phyloP scores from a whole-genome alignment of 139 green algal genomes.

The Picochlorum costavermella region DNA sequence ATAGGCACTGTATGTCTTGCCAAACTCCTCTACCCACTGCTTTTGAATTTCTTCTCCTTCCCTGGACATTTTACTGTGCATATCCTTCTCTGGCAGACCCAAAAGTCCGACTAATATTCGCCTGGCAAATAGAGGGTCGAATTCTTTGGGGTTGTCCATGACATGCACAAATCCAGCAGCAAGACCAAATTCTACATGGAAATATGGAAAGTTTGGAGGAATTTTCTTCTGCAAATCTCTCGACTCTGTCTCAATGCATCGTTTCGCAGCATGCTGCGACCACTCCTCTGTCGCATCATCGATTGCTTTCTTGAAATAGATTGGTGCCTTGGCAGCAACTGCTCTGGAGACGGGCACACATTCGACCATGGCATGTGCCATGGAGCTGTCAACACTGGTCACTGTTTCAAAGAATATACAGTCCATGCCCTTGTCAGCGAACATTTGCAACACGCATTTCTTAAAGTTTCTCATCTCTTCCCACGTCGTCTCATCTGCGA shows the following conservation, averaged over 20 bases:
- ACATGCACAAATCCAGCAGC: constrained; percentile 78
- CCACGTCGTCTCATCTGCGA: constrained; percentile 75
- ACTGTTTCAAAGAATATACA: constrained; percentile 89
- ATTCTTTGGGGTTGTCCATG: constrained; percentile 86
- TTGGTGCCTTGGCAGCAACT: constrained; percentile 18
- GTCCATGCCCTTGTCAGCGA: constrained; percentile 35
- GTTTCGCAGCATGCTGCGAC: constrained; percentile 86
- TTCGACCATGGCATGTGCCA: constrained; percentile 75
- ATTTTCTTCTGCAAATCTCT: constrained; percentile 83
- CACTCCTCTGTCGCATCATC: constrained; percentile 88
- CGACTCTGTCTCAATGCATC: constrained; percentile 69
- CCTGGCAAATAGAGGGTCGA: constrained; percentile 63
- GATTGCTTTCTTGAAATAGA: constrained; percentile 51
- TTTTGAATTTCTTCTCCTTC: constrained; percentile 40
- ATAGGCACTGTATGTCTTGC: constrained; percentile 55
- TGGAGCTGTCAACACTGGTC: constrained; percentile 19
- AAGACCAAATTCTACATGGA: constrained; percentile 79
- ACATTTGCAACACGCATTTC: constrained; percentile 93
- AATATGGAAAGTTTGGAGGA: constrained; percentile 92
- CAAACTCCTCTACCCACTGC: constrained; percentile 63
- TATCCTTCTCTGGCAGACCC: constrained; percentile 61
- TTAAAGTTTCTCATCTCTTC: constrained; percentile 98
- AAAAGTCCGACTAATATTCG: constrained; percentile 75
- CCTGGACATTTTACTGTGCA: constrained; percentile 40
- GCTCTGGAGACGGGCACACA: constrained; percentile 64